These are phyloP conservation scores for Delonix regia DNA, from an alignment of 306 rosid genomes.

Conservation along the genomic window DNA sequence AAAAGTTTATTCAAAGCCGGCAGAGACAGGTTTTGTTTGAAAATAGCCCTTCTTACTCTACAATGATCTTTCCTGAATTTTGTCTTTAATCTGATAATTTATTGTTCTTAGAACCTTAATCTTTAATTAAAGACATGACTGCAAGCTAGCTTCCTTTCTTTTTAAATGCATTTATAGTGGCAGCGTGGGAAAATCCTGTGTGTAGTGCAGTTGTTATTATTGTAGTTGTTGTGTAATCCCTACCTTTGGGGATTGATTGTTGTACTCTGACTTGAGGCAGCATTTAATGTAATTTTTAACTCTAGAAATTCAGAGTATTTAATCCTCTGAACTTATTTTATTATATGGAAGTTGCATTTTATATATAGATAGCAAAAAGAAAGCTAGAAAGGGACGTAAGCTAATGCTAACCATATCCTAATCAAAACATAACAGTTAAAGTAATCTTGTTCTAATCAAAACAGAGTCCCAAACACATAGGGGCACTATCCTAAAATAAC, in stretches of 20 bases:
- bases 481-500: no score
- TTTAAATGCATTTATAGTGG: not conserved
- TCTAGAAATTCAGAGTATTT: no score
- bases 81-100: slow-evolving; percentile 4
- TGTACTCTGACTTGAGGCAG: not conserved
- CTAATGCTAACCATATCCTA: no score
- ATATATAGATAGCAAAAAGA: no score
- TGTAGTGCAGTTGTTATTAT: not conserved
- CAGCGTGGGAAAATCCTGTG: not conserved
- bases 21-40: slow-evolving; percentile 78
- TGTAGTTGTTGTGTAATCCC: not conserved
- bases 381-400: no score
- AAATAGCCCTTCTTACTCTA: slow-evolving; percentile 15
- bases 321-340: no score
- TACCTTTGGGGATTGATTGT: not conserved
- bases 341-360: no score
- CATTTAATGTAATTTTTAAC: not conserved
- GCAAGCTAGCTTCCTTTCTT: slow-evolving; percentile 12
- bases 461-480: no score
- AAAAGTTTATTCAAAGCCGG: slow-evolving; percentile 97
- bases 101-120: not conserved
- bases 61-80: slow-evolving; percentile 16
- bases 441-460: no score
- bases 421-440: no score
- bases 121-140: slow-evolving; percentile 10